Conservation (phyloP, 257 asterid species). For the Solanum okadae region DNA sequence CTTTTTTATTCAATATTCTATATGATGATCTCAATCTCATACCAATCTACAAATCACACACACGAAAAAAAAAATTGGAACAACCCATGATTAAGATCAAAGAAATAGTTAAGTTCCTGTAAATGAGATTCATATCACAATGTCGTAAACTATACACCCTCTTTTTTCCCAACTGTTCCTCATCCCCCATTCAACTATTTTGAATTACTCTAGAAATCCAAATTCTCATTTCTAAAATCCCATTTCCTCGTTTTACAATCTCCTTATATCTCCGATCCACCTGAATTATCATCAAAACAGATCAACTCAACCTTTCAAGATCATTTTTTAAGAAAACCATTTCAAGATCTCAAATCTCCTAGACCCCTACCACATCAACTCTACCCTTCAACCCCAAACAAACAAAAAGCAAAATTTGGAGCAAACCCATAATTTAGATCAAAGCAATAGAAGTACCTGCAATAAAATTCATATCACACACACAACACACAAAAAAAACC, state of each 20-base stretch:
- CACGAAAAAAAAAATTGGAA: neutral
- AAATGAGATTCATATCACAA: slow-evolving; percentile 1
- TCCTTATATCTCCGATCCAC: neutral
- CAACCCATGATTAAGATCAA: neutral
- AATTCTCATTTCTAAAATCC: neutral
- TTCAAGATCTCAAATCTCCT: neutral
- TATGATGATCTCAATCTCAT: neutral
- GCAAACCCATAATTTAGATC: neutral
- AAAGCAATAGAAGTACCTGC: neutral
- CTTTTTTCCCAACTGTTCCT: neutral
- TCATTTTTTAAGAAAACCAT: neutral
- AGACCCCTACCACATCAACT: neutral
- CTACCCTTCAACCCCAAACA: too few relatives aligned
- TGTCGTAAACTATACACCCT: neutral
- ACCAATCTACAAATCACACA: neutral
- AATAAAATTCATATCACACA: neutral
- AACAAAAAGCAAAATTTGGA: neutral
- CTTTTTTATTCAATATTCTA: neutral
- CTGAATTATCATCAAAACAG: neutral
- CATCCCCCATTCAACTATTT: neutral
- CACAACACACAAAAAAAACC: neutral
- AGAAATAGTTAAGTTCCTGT: slow-evolving; percentile 28
- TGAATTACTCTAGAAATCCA: neutral
- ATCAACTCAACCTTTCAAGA: neutral
- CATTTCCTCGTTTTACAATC: neutral